These are phyloP conservation scores for Multifurca ochricompacta DNA, from an alignment of 768 basidiomycete genomes.

Conservation along the genomic window DNA sequence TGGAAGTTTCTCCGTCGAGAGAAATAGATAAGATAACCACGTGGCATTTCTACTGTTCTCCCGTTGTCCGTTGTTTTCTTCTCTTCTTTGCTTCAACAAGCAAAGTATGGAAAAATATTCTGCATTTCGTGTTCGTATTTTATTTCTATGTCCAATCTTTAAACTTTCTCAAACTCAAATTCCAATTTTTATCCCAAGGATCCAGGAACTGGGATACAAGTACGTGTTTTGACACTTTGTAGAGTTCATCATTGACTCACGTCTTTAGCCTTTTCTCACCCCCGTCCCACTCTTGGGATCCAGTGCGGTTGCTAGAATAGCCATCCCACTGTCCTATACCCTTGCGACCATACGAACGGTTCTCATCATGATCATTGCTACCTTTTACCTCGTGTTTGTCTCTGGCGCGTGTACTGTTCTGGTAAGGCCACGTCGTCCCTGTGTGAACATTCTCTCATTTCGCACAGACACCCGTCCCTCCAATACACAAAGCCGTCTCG, in stretches of 20 bases:
- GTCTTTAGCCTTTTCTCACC: conserved; percentile 74
- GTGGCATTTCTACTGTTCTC: background rate
- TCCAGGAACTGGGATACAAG: conserved; percentile 85
- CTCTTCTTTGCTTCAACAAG: too few species aligned
- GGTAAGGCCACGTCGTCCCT: conserved; percentile 38
- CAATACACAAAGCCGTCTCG: conserved; percentile 40
- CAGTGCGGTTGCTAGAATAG: conserved; percentile 35
- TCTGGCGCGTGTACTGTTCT: conserved; percentile 48
- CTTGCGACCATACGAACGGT: conserved; percentile 45
- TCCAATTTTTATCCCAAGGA: conserved; percentile 40
- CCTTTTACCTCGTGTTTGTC: conserved; percentile 50
- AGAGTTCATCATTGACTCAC: conserved; percentile 11
- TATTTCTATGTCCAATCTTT: too few species aligned
- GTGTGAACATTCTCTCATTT: background rate
- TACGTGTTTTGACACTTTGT: conserved; percentile 25
- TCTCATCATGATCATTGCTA: conserved; percentile 42
- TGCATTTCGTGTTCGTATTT: conserved; percentile 56
- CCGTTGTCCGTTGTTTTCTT: too few species aligned
- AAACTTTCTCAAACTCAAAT: background rate
- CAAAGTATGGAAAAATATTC: conserved; percentile 86
- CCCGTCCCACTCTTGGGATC: conserved; percentile 56
- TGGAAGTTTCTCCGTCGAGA: too few species aligned
- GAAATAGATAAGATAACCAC: conserved; percentile 8
- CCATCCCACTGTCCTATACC: conserved; percentile 44
- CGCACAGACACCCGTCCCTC: conserved; percentile 48